Evolutionary conservation across 1,284 basidiomycete genomes (phyloP).

Genomic region (Neonothopanus nambi): DNA sequence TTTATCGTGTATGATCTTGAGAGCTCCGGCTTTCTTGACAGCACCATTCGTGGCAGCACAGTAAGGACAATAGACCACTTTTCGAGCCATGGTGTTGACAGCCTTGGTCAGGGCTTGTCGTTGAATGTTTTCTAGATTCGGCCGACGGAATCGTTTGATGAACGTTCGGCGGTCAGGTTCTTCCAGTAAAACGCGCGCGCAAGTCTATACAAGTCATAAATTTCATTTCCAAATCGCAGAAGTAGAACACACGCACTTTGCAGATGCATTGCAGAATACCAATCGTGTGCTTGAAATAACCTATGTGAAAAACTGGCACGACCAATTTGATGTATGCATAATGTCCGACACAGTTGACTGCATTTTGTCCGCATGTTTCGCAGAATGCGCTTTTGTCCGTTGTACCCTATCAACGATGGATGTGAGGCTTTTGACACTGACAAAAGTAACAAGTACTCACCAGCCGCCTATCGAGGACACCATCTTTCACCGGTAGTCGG

Average conservation of each 20-base stretch:
- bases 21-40: slow-evolving; percentile 93
- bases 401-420: slow-evolving; percentile 68
- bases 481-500: slow-evolving; percentile 84
- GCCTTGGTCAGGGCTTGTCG: slow-evolving; percentile 85
- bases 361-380: slow-evolving; percentile 91
- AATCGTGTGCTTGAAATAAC: slow-evolving; percentile 96
- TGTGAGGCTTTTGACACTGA: slow-evolving; percentile 4
- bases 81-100: slow-evolving; percentile 89
- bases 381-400: slow-evolving; percentile 93
- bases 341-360: slow-evolving; percentile 96
- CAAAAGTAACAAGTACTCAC: slow-evolving; percentile 45
- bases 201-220: slow-evolving; percentile 65
- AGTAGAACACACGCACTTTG: slow-evolving; percentile 61
- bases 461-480: slow-evolving; percentile 87
- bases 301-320: slow-evolving; percentile 97
- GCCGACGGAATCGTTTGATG: slow-evolving; percentile 87
- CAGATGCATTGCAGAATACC: slow-evolving; percentile 94
- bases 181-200: slow-evolving; percentile 91
- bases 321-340: slow-evolving; percentile 97
- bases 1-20: slow-evolving; percentile 98
- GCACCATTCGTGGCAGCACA: slow-evolving; percentile 93
- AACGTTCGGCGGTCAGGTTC: slow-evolving; percentile 85
- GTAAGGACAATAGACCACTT: slow-evolving; percentile 91
- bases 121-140: slow-evolving; percentile 92
- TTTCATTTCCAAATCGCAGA: not conserved